These are phyloP conservation scores for Mortierella sp. DNA, from an alignment of 371 early-diverging fungal genomes.

Conservation along the genomic window DNA sequence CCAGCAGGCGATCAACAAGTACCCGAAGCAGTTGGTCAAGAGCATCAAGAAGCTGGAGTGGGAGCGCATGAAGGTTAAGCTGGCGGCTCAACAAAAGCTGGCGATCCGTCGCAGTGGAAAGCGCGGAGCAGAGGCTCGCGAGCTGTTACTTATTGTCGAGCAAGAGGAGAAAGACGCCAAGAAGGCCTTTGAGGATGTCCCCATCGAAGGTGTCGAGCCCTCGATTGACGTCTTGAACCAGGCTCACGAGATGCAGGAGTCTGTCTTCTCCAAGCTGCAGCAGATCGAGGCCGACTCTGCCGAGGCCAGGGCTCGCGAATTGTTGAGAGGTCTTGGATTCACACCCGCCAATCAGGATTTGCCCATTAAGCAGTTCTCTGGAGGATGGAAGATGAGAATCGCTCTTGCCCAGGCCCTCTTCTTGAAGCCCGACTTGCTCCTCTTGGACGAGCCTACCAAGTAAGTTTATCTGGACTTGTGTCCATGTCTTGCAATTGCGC, in stretches of 20 bases:
- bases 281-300: slow-evolving; percentile 66
- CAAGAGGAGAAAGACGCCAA: slow-evolving; percentile 70
- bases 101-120: slow-evolving; percentile 85
- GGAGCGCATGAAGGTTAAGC: slow-evolving; percentile 57
- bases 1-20: slow-evolving; percentile 61
- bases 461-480: slow-evolving; percentile 3
- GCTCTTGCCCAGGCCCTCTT: slow-evolving; percentile 88
- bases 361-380: slow-evolving; percentile 75
- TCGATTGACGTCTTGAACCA: slow-evolving; percentile 65
- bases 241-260: slow-evolving; percentile 70
- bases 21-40: slow-evolving; percentile 53
- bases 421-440: slow-evolving; percentile 80
- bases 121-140: slow-evolving; percentile 83
- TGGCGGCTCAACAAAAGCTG: slow-evolving; percentile 68
- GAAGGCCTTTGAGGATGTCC: slow-evolving; percentile 33
- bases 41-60: slow-evolving; percentile 53
- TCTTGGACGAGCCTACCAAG: slow-evolving; percentile 90
- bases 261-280: slow-evolving; percentile 64
- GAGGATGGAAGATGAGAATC: slow-evolving; percentile 93
- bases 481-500: neutral
- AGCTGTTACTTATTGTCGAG: slow-evolving; percentile 54
- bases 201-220: slow-evolving; percentile 56
- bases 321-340: slow-evolving; percentile 75
- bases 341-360: slow-evolving; percentile 57
- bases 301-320: slow-evolving; percentile 71